Evolutionary conservation across 1,139 yeast genomes (phyloP).

Genomic region (Candida freyschussii): DNA sequence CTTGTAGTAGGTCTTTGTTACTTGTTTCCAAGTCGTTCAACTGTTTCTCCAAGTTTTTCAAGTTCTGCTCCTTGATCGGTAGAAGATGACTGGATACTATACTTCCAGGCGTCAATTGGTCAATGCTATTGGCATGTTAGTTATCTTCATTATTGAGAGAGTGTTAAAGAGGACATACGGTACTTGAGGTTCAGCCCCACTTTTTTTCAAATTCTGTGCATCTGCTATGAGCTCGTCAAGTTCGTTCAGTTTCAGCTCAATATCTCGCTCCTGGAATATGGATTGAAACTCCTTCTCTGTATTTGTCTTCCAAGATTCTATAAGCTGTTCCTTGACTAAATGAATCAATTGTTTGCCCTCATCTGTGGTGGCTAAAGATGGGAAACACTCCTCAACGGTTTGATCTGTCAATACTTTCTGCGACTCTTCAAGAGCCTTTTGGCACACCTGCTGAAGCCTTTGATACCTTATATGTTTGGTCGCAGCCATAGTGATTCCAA

Average conservation of each 20-base stretch:
- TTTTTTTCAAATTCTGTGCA: slow-evolving; percentile 37
- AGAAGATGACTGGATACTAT: slow-evolving; percentile 32
- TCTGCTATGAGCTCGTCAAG: slow-evolving; percentile 59
- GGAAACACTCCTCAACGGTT: slow-evolving; percentile 62
- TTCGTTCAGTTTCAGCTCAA: slow-evolving; percentile 52
- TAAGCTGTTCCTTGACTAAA: slow-evolving; percentile 57
- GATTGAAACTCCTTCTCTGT: slow-evolving; percentile 60
- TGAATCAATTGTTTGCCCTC: slow-evolving; percentile 51
- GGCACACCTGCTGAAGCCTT: slow-evolving; percentile 50
- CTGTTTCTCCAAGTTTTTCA: slow-evolving; percentile 27
- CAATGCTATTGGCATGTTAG: slow-evolving; percentile 17
- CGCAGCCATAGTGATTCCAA: too few species aligned
- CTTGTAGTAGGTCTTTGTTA: slow-evolving; percentile 25
- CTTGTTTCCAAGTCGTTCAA: slow-evolving; percentile 24
- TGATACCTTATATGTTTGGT: slow-evolving; percentile 41
- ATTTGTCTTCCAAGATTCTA: slow-evolving; percentile 54
- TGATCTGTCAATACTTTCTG: slow-evolving; percentile 57
- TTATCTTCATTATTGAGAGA: neutral
- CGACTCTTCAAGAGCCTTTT: slow-evolving; percentile 67
- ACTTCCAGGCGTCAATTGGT: slow-evolving; percentile 31
- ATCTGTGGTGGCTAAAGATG: slow-evolving; percentile 44
- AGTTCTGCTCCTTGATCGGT: slow-evolving; percentile 27
- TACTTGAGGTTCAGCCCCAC: slow-evolving; percentile 2
- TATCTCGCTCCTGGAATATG: slow-evolving; percentile 59
- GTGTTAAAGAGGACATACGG: slow-evolving; percentile 1